Evolutionary conservation across 371 early-diverging fungal genomes (phyloP).

Genomic region (Rhizomucor miehei): DNA sequence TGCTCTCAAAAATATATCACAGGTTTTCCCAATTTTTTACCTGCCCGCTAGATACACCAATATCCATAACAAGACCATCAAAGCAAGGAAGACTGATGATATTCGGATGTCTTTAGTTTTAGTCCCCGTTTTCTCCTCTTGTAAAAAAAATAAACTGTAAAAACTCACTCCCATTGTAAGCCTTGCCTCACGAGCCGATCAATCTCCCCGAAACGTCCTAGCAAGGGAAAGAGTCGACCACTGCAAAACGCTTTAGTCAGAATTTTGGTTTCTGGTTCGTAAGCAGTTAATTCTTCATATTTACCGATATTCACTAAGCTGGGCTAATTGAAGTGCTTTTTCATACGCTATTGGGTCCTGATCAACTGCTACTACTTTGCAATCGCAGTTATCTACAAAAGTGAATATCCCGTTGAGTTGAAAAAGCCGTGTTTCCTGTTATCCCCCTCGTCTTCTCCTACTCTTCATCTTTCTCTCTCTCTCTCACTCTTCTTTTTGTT

Average conservation of each 20-base stretch:
- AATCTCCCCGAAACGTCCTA: slow-evolving; percentile 60
- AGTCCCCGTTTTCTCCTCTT: not conserved
- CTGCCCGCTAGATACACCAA: slow-evolving; percentile 69
- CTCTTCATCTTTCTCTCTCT: no score
- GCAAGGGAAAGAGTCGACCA: slow-evolving; percentile 43
- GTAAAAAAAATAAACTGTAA: no score
- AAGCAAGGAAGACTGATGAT: slow-evolving; percentile 38
- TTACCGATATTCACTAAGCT: slow-evolving; percentile 36
- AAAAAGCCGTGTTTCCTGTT: no score
- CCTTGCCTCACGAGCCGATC: slow-evolving; percentile 14
- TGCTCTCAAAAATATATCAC: not conserved
- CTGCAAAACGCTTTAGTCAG: slow-evolving; percentile 6
- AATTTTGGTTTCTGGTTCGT: not conserved
- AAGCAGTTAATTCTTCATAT: no score
- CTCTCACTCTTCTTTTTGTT: no score
- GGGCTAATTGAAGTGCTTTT: slow-evolving; percentile 51
- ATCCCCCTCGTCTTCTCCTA: no score
- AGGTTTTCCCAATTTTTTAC: slow-evolving; percentile 9
- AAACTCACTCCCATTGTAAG: not conserved
- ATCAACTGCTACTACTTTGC: slow-evolving; percentile 70
- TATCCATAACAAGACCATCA: slow-evolving; percentile 74
- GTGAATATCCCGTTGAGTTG: no score
- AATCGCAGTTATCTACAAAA: slow-evolving; percentile 48
- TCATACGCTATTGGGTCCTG: slow-evolving; percentile 68
- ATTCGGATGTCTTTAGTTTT: no score